Evolutionary conservation across 2,329 filamentous ascomycete genomes (phyloP), one percentile per base, ranked within the genome.

Genomic region (Exophiala sp.): DNA sequence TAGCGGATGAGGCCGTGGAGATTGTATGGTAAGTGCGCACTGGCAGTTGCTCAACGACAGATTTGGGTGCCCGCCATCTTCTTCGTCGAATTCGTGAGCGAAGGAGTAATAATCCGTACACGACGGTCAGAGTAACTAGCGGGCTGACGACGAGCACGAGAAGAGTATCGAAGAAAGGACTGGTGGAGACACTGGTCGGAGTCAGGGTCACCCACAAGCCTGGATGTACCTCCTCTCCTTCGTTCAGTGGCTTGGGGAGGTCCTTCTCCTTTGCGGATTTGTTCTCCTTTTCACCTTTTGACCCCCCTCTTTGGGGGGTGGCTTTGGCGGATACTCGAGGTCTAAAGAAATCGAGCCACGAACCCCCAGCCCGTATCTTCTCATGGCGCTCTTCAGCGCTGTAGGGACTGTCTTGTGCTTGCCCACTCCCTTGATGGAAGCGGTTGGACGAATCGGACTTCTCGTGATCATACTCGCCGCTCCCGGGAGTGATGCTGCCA

Each of bases 201-300:
- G 88, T 93, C 48, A 98, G 81, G 6, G 93, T 95, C n/a, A 98
- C 88, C 89, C 89, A 97, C 3, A 98, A 78, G 1, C 89, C 91
- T 60, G 93, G 83, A 57, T 83, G 83, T 10, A 74, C 72, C 30
- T 75, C 70, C 55, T 66, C 67, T 14, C 51, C 41, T n/a, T 21
- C 40, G 2, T 16, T 2, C 23, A 22, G 70, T 63, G 39, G 62
- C 61, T 14, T 64, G 60, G 58, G 53, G 14, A 47, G 16, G 37
- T 48, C 51, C 53, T 42, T 50, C 14, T 59, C 49, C 52, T 63
- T 55, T 18, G 59, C 48, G 34, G 56, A 19, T 19, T 57, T 48
- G 27, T 58, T 56, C 7, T 62, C 48, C 11, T 58, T 55, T 41
- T 58, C 48, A 14, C 54, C 43, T 42, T 59, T 50, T n/a, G 55